Percentiles rank a stretch among this genome's conserved stretches.
Evolutionary conservation across 2,329 filamentous ascomycete genomes (phyloP).

Genomic region (Xylaria sp.): DNA sequence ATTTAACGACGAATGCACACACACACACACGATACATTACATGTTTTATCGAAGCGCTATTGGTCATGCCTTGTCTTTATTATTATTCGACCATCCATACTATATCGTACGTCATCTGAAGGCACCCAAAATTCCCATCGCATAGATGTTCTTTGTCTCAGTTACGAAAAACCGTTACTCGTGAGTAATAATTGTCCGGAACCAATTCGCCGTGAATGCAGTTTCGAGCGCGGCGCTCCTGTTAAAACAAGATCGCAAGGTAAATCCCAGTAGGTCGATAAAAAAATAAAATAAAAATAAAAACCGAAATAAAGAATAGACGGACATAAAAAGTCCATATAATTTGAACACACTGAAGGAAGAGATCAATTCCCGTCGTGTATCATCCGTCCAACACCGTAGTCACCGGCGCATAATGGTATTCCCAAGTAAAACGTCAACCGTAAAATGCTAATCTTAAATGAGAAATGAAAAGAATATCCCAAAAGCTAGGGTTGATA

Average conservation of each 20-base stretch:
- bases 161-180: conserved; percentile 22
- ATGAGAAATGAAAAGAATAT: conserved; percentile 6
- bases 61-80: conserved; percentile 1
- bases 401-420: not conserved
- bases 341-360: conserved; percentile 3
- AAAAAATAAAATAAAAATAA: conserved; percentile 4
- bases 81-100: conserved; percentile 7
- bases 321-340: conserved; percentile 1
- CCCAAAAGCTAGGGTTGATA: not conserved
- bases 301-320: too few species aligned
- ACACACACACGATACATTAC: not conserved
- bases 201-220: conserved; percentile 3
- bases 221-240: too few species aligned
- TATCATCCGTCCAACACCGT: conserved; percentile 9
- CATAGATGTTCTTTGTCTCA: too few species aligned
- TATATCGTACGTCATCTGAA: too few species aligned
- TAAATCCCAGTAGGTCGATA: conserved; percentile 28
- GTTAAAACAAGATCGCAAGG: conserved; percentile 15
- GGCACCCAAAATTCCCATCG: too few species aligned
- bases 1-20: not conserved
- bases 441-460: conserved; percentile 2
- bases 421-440: not conserved
- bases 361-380: not conserved
- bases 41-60: not conserved
- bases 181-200: conserved; percentile 14